Percentiles rank a stretch among this genome's conserved stretches.
Evolutionary conservation across 2,329 filamentous ascomycete species (phyloP).

Genomic region (Neonectria neomacrospora): DNA sequence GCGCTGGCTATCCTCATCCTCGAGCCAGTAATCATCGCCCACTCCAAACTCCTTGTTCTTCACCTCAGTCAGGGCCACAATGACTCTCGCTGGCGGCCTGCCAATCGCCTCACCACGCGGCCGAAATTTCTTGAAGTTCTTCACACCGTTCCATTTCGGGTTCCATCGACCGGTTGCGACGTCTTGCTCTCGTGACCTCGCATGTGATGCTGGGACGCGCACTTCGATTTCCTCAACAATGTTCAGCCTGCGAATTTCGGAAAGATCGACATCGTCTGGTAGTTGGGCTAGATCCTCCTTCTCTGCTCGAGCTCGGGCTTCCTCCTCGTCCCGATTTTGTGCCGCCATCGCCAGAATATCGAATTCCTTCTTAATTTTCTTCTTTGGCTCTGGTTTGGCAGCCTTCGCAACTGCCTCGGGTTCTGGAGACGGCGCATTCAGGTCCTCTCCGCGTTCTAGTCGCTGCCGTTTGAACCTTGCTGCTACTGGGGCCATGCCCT

Average conservation of each 20-base stretch:
- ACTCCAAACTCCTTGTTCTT: constrained; percentile 78
- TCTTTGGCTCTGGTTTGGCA: constrained; percentile 49
- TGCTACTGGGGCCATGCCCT: constrained; percentile 79
- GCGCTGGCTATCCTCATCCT: constrained; percentile 56
- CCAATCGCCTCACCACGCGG: constrained; percentile 63
- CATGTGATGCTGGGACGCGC: constrained; percentile 48
- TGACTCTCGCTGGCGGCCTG: constrained; percentile 61
- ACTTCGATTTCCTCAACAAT: constrained; percentile 83
- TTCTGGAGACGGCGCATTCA: constrained; percentile 47
- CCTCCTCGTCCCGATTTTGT: constrained; percentile 71
- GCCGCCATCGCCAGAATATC: constrained; percentile 76
- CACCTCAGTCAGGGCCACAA: constrained; percentile 78
- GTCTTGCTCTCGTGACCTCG: constrained; percentile 59
- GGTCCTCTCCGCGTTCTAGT: constrained; percentile 67
- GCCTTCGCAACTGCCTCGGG: constrained; percentile 36
- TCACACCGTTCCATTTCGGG: constrained; percentile 89
- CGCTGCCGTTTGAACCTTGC: constrained; percentile 83
- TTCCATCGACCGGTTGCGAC: constrained; percentile 76
- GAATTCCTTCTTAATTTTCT: constrained; percentile 67
- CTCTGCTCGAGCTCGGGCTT: constrained; percentile 68
- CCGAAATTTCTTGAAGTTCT: constrained; percentile 94
- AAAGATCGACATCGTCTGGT: constrained; percentile 75
- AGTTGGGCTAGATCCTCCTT: constrained; percentile 63
- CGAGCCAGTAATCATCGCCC: constrained; percentile 81
- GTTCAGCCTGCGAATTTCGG: constrained; percentile 77